Evolutionary conservation across 345 rosid species (phyloP).

Genomic region (Sapria himalayana): DNA sequence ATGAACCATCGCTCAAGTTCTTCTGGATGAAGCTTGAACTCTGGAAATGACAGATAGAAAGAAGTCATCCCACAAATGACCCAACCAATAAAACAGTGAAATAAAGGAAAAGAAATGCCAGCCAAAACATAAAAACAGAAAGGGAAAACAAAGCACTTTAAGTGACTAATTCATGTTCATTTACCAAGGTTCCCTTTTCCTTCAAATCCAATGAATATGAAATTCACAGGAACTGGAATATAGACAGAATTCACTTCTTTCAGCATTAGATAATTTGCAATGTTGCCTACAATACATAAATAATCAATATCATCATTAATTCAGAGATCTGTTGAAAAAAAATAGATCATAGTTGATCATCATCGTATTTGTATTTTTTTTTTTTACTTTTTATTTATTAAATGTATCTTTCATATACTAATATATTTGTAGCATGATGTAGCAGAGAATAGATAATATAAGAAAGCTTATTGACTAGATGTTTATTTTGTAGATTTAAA

Average conservation of each 20-base stretch:
- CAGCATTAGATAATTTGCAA: constrained; percentile 71
- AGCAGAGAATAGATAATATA: neutral
- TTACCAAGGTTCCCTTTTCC: constrained; percentile 94
- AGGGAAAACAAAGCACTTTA: constrained; percentile 5
- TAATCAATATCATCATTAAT: neutral
- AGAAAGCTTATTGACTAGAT: too few relatives aligned
- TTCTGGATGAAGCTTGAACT: constrained; percentile 57
- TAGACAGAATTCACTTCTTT: constrained; percentile 75
- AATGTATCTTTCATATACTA: too few relatives aligned
- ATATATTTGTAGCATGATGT: too few relatives aligned
- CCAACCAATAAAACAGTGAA: constrained; percentile 2
- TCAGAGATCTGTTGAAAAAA: neutral
- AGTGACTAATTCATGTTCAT: too few relatives aligned
- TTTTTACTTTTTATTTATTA: neutral
- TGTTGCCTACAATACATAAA: constrained; percentile 24
- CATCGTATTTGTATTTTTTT: neutral
- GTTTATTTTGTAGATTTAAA: too few relatives aligned
- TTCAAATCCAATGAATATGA: constrained; percentile 86
- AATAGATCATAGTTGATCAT: neutral
- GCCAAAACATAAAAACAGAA: neutral
- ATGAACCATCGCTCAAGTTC: constrained; percentile 93
- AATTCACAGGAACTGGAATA: constrained; percentile 86
- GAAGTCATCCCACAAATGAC: constrained; percentile 7
- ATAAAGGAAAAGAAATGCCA: neutral
- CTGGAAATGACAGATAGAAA: constrained; percentile 15